Evolutionary conservation across 2,329 filamentous ascomycete species (phyloP).

Genomic region (Shiraia bambusicola): DNA sequence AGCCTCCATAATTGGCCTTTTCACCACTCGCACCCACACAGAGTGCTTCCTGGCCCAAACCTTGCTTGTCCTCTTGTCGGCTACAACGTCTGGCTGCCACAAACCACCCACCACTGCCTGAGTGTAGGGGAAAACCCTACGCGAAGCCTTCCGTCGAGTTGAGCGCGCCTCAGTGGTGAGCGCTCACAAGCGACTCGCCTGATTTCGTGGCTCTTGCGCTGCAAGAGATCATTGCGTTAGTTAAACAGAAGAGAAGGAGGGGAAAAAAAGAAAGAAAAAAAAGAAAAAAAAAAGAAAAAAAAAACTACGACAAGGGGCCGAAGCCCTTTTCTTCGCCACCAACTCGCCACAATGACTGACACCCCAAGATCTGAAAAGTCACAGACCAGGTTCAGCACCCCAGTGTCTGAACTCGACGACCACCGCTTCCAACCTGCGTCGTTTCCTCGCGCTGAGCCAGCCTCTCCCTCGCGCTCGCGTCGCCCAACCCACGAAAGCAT

Average conservation of each 20-base stretch:
- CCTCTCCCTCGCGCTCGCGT: constrained; percentile 52
- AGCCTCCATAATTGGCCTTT: constrained; percentile 85
- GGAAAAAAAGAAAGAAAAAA: constrained; percentile 7
- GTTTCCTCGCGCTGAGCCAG: constrained; percentile 61
- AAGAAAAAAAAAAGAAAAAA: constrained; percentile 11
- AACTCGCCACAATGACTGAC: constrained; percentile 51
- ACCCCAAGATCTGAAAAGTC: constrained; percentile 66
- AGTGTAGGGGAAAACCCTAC: constrained; percentile 52
- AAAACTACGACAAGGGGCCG: constrained; percentile 10
- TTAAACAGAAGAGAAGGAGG: constrained; percentile 5
- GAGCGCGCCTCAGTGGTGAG: constrained; percentile 54
- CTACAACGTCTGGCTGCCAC: constrained; percentile 31
- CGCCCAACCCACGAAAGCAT: constrained; percentile 75
- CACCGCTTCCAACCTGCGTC: constrained; percentile 71
- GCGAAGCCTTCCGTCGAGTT: constrained; percentile 53
- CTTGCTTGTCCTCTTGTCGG: constrained; percentile 26
- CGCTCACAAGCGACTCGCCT: constrained; percentile 57
- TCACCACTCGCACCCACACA: constrained; percentile 13
- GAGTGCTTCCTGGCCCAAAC: constrained; percentile 15
- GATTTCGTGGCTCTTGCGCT: constrained; percentile 32
- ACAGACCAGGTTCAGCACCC: constrained; percentile 69
- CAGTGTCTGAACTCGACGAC: constrained; percentile 81
- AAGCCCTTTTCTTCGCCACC: constrained; percentile 26
- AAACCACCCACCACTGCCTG: constrained; percentile 35
- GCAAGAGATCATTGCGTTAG: constrained; percentile 24